Base-by-base conservation (phyloP, 2,329 filamentous ascomycete genomes). In the Gaeumannomyces tritici region DNA sequence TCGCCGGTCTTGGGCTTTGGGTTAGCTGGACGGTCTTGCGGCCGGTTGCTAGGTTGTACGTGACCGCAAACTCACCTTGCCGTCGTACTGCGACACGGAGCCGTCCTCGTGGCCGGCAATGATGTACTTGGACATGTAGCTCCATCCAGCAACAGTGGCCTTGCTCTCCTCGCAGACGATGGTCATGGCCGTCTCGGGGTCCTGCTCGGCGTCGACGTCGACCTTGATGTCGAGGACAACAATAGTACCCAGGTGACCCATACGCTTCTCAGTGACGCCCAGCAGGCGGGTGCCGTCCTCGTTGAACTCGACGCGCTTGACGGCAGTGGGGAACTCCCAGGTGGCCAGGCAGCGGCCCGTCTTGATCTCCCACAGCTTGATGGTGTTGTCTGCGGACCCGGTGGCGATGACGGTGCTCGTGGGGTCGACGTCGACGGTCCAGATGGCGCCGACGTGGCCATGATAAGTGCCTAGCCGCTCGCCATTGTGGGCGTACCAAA, bases 31-130 rank as follows among this genome's bases (percentile, higher is more conserved):
- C 18, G 2, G 31, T 35, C n/a, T 18, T 42, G 24, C 27, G 7
- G 8, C 18, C 57, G 4, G 31, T 12, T 27, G 4, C n/a, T n/a
- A 26, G 57, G 8, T 24, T 26, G 3, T 13, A 7, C 11, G 31
- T 13, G 26, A 35, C 5, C n/a, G 11, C n/a, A 59, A 35, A 62
- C 61, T 18, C 26, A 65, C 65, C 64, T 98, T 97, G 69, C 85
- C 89, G 77, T 99, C 93, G 76, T 91, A 99, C 74, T 89, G 86
- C 65, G 91, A 93, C 66, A 99, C 84, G 67, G 89, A 93, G 71
- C 95, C 95, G 76, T 99, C 93, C 78, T 98, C 95, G 79, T 99
- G 95, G 68, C 93, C 93, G 64, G 93, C 90, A 74, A 99, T 96
- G 77, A 99, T 99, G 82, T 93, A 98, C 79, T 93, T 93, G 76